Conservation (phyloP, 192 early-diverging fungal genomes). For the Geranomyces michiganensis region DNA sequence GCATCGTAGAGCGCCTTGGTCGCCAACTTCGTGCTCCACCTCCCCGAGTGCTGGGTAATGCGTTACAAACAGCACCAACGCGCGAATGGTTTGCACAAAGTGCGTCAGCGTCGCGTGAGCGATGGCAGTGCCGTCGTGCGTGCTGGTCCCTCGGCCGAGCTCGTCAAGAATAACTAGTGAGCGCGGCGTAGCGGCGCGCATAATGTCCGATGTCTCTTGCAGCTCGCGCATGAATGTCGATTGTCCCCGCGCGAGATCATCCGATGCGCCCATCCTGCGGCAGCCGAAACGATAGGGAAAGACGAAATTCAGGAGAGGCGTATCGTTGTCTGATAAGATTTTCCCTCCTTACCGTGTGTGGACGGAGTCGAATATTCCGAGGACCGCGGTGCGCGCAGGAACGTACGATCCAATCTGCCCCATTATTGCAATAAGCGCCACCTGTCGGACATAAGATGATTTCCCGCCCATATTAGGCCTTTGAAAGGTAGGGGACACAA, state of each 20-base stretch:
- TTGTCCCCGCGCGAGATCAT: conserved; percentile 64
- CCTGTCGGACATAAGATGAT: conserved; percentile 44
- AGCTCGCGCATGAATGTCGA: conserved; percentile 74
- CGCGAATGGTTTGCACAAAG: conserved; percentile 52
- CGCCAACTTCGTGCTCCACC: conserved; percentile 9
- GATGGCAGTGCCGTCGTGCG: conserved; percentile 75
- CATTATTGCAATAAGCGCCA: conserved; percentile 55
- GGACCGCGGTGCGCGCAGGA: conserved; percentile 63
- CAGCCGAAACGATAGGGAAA: neutral
- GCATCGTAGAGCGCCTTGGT: conserved; percentile 14
- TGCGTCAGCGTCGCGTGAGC: conserved; percentile 68
- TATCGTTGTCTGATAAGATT: neutral
- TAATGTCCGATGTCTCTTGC: conserved; percentile 46
- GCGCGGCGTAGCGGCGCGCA: conserved; percentile 32
- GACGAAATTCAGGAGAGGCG: neutral
- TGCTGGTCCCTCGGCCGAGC: conserved; percentile 78
- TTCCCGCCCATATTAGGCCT: conserved; percentile 81
- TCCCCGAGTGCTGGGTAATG: conserved; percentile 63
- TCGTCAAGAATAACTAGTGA: conserved; percentile 79
- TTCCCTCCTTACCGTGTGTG: conserved; percentile 67
- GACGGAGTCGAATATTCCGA: conserved; percentile 73
- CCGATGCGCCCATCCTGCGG: conserved; percentile 62
- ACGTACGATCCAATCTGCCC: conserved; percentile 78
- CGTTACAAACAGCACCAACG: conserved; percentile 74
- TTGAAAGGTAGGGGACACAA: neutral